Base-by-base conservation (phyloP, 257 asterid species). In the Solanum piurae region DNA sequence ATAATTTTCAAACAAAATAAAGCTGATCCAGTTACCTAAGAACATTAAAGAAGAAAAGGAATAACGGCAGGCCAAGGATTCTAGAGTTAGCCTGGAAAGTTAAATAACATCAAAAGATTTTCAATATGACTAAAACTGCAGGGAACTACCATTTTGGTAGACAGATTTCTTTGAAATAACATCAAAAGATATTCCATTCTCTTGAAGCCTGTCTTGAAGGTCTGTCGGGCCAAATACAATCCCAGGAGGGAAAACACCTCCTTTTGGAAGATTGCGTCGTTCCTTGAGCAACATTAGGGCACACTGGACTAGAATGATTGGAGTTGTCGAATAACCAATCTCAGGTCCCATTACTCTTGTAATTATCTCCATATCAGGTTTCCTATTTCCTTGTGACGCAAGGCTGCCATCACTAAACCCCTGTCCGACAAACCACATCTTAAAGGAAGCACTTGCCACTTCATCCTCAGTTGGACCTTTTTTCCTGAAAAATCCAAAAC, bases 281-380 rank as follows among this genome's bases (percentile, higher is more conserved):
- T 91, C 92, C 12, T 85, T 68, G 86, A 96, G 90, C 46, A 93
- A 84, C 33, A 94, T 79, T 2, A 97, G 96, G 46, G 96, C 98
- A 46, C 98, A 93, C 88, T 97, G 99, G 87, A 97, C 33, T 31
- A 97, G 94, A 82, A 91, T 89, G 31, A 95, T 92, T 0, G 99
- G 99, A 66, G 99, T 97, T 10, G 99, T 91, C 72, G 88, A 33
- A 88, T 97, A 95, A n/a, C 98, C 99, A 86, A 95, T 94, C 95
- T 97, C 99, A 3, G 99, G 99, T 55, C 99, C 99, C 87, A 46
- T 91, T 44, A 97, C 98, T 90, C 99, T 93, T 6, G 99, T 95
- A 27, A 96, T 89, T 18, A 97, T 89, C 89, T 97, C 94, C 91
- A 92, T 88, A 80, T 97, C 98, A 1, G 94, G 93, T 86, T 95